Evolutionary conservation across 2,329 filamentous ascomycete genomes (phyloP), one percentile per base, ranked within the genome.

Genomic region (Sporothrix sp.): DNA sequence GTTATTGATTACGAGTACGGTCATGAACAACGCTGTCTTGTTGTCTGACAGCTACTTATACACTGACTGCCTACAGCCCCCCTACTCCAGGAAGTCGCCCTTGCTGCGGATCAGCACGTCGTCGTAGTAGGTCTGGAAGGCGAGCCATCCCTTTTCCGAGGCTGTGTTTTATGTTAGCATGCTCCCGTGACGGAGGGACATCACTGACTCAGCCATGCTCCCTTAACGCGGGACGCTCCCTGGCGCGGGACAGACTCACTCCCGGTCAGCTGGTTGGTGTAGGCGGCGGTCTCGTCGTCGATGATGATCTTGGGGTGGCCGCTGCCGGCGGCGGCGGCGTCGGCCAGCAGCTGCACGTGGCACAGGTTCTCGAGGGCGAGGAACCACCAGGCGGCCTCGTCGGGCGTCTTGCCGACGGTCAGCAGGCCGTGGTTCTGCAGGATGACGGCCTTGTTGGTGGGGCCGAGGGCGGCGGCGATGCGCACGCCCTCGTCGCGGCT

Each of bases 301-400:
- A 67, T 66, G 54, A 65, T 13, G 30, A 54, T 57, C 58, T 50
- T 50, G 23, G 44, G 7, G 7, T 50, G 20, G 8, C 48, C 38
- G 7, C 27, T 30, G 14, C 48, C 48, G 4, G 48, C 48, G 2
- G 48, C 48, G 2, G 48, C 48, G 3, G 48, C 48, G 32, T 50
- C 48, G 3, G 48, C 48, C 11, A 77, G 66, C 36, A 87, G 65
- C 62, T 88, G 84, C 11, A 82, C 71, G 50, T 80, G 73, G 57
- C 84, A 87, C 7, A 76, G 78, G 33, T 81, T 71, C 63, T 88
- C 84, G 58, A 86, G 71, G 5, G 81, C 66, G 3, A 78, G 79
- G 61, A 85, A 86, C 51, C 86, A 63, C 62, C 80, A 87, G 0
- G 81, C 82, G 0, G 84, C 84, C 64, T 87, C 84, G 57, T 87